Percentiles rank a stretch among this genome's conserved stretches.
phyloP scores from a whole-genome alignment of 2,329 filamentous ascomycete species.

The Exophiala viscosa region DNA sequence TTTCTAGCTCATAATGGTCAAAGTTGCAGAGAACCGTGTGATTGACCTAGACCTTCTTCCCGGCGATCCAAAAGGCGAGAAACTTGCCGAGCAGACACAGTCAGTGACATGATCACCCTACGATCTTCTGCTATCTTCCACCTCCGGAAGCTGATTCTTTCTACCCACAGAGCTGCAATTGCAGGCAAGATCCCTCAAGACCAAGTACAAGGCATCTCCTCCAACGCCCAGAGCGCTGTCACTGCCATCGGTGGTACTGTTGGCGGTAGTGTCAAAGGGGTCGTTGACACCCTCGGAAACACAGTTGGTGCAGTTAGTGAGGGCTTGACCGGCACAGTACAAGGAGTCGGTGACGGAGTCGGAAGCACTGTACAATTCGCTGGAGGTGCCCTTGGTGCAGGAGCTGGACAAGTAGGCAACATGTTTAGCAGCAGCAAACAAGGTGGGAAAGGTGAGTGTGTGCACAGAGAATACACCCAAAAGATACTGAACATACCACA shows the following conservation, averaged over 20 bases:
- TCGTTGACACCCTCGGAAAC: conserved; percentile 24
- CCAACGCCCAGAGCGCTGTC: conserved; percentile 22
- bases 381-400: conserved; percentile 24
- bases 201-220: conserved; percentile 18
- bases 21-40: conserved; percentile 25
- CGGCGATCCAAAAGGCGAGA: conserved; percentile 18
- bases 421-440: conserved; percentile 18
- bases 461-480: background rate
- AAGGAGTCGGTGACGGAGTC: conserved; percentile 23
- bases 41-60: conserved; percentile 25
- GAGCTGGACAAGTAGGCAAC: conserved; percentile 19
- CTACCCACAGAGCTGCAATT: conserved; percentile 12
- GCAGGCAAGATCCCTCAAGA: conserved; percentile 18
- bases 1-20: conserved; percentile 32
- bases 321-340: conserved; percentile 20
- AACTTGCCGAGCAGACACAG: conserved; percentile 20
- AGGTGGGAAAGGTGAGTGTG: conserved; percentile 10
- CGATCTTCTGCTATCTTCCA: background rate
- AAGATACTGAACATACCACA: conserved; percentile 3
- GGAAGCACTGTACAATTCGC: conserved; percentile 23
- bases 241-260: conserved; percentile 22
- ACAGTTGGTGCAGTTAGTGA: conserved; percentile 23
- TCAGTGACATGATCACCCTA: conserved; percentile 1
- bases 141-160: background rate
- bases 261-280: conserved; percentile 24